A percentile compares a stretch with the other conserved stretches of the same genome.
Evolutionary conservation across 257 asterid species (phyloP).

Genomic region (Verbascum thapsus): DNA sequence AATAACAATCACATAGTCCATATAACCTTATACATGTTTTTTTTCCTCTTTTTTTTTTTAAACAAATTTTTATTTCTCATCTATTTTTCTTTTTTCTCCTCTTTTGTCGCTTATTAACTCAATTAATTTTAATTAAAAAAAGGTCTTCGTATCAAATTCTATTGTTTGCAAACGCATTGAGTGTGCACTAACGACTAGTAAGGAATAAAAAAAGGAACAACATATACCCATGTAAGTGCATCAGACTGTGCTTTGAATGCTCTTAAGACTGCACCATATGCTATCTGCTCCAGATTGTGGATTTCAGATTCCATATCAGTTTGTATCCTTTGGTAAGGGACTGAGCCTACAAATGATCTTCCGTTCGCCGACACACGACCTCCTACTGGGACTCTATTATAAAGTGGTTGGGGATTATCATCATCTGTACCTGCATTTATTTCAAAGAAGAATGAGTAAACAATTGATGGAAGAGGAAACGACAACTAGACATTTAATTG

Average conservation of each 20-base stretch:
- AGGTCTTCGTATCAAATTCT: too few relatives aligned
- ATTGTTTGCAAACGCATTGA: too few relatives aligned
- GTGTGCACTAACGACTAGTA: neutral
- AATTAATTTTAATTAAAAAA: too few relatives aligned
- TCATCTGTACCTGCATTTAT: constrained; percentile 53
- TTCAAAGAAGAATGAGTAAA: constrained; percentile 26
- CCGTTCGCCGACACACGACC: constrained; percentile 52
- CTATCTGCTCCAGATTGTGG: constrained; percentile 92
- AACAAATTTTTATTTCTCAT: too few relatives aligned
- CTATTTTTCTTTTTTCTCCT: too few relatives aligned
- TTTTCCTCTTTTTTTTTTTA: too few relatives aligned
- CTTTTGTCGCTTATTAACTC: too few relatives aligned
- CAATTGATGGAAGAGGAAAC: neutral
- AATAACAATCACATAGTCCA: too few relatives aligned
- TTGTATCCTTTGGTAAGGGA: constrained; percentile 55
- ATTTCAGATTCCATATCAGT: constrained; percentile 84
- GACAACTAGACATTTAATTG: neutral
- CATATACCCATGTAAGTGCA: constrained; percentile 93
- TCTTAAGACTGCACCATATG: constrained; percentile 88
- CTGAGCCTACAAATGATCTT: constrained; percentile 48
- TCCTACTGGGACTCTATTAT: constrained; percentile 47
- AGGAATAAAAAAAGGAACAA: constrained; percentile 21
- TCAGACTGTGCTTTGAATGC: constrained; percentile 99
- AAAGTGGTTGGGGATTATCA: constrained; percentile 53
- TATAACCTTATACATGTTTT: too few relatives aligned